Conservation (phyloP, 108 stramenopile species). For the Pseudonitzschia pungens region DNA sequence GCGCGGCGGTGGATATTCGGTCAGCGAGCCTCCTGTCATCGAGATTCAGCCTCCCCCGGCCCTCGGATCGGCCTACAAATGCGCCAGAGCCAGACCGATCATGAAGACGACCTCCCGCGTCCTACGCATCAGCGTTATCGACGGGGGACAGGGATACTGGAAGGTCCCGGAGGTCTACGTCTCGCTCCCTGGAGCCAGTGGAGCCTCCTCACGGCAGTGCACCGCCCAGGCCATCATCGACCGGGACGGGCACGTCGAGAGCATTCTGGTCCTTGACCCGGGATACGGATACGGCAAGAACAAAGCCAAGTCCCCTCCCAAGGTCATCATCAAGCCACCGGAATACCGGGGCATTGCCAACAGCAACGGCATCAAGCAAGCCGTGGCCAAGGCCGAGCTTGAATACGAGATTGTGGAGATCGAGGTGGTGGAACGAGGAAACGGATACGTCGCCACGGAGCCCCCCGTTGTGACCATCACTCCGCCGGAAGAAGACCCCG, state of each 20-base stretch:
- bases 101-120: constrained; percentile 69
- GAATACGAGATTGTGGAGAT: constrained; percentile 66
- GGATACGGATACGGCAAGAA: constrained; percentile 74
- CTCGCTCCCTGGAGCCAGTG: constrained; percentile 15
- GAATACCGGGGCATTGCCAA: constrained; percentile 22
- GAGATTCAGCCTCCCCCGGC: constrained; percentile 70
- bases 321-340: constrained; percentile 59
- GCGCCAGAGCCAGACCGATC: constrained; percentile 53
- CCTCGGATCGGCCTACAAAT: constrained; percentile 66
- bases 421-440: constrained; percentile 55
- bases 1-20: constrained; percentile 77
- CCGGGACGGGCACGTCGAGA: constrained; percentile 60
- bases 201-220: constrained; percentile 42
- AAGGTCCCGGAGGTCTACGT: constrained; percentile 61
- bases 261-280: constrained; percentile 70
- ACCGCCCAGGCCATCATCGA: constrained; percentile 73
- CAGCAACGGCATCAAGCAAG: constrained; percentile 31
- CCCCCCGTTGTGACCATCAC: constrained; percentile 55
- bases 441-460: constrained; percentile 65
- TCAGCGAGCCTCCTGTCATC: constrained; percentile 35
- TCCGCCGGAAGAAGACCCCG: constrained; percentile 64
- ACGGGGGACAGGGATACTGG: constrained; percentile 75
- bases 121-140: constrained; percentile 67
- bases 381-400: constrained; percentile 65
- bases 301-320: constrained; percentile 47